Percentiles rank a stretch among this genome's conserved stretches.
Conservation (phyloP, 164 flowering plant genomes). For the Kingdonia uniflora region DNA sequence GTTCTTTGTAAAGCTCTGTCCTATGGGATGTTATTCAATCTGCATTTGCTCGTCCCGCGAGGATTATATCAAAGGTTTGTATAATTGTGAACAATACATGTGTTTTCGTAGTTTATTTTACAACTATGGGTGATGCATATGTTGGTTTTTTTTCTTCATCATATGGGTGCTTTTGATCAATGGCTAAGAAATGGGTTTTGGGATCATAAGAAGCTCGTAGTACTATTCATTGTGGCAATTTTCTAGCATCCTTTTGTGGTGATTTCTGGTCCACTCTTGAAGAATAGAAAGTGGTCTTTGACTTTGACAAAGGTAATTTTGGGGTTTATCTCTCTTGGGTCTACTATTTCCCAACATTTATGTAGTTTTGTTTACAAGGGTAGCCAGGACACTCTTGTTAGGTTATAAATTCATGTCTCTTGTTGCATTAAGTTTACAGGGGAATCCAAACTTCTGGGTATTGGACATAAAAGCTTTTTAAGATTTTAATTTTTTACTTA, state of each 20-base stretch:
- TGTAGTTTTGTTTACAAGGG: slow-evolving; percentile 97
- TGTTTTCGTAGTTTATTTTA: slow-evolving; percentile 87
- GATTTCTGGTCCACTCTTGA: slow-evolving; percentile 55
- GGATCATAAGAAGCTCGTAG: slow-evolving; percentile 73
- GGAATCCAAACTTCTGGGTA: too few species aligned
- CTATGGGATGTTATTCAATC: slow-evolving; percentile 83
- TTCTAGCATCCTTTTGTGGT: slow-evolving; percentile 78
- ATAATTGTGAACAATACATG: slow-evolving; percentile 87
- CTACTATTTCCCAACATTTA: slow-evolving; percentile 90
- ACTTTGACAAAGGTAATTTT: slow-evolving; percentile 49
- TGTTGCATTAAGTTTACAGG: too few species aligned
- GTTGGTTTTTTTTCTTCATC: slow-evolving; percentile 82
- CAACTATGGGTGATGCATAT: slow-evolving; percentile 91
- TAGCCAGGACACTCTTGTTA: slow-evolving; percentile 81
- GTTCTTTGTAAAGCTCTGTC: slow-evolving; percentile 52
- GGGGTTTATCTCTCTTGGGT: slow-evolving; percentile 54
- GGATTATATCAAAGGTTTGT: slow-evolving; percentile 68
- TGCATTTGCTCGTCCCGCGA: slow-evolving; percentile 61
- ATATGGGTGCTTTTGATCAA: slow-evolving; percentile 89
- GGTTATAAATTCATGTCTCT: slow-evolving; percentile 89
- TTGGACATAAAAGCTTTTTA: too few species aligned
- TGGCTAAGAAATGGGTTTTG: slow-evolving; percentile 74
- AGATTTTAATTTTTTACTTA: too few species aligned
- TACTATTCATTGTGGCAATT: slow-evolving; percentile 47
- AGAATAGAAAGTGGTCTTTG: slow-evolving; percentile 73